Evolutionary conservation across 192 early-diverging fungal genomes (phyloP).

Genomic region (Backusella tarrabulga): DNA sequence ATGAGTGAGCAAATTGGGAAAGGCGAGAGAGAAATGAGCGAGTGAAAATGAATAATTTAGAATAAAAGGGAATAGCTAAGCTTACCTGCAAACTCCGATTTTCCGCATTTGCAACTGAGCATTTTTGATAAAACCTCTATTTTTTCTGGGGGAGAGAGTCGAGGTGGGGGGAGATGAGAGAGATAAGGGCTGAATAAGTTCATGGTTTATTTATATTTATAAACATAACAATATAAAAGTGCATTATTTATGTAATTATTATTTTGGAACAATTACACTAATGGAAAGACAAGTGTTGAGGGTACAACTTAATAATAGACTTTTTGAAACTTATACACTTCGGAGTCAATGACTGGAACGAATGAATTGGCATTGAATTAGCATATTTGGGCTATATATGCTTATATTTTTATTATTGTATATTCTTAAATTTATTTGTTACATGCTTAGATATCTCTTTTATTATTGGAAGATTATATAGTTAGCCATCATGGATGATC

Average conservation of each 20-base stretch:
- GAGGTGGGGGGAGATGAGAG: background rate
- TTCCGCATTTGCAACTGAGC: constrained; percentile 3
- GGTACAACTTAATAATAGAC: background rate
- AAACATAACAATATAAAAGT: background rate
- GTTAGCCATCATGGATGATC: background rate
- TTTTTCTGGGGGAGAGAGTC: background rate
- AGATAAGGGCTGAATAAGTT: background rate
- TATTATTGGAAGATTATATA: background rate
- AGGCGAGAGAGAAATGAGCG: background rate
- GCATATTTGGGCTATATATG: background rate
- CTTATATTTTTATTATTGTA: background rate
- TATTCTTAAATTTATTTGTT: background rate
- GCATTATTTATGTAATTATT: background rate
- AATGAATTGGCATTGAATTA: background rate
- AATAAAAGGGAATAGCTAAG: background rate
- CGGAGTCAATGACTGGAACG: constrained; percentile 5
- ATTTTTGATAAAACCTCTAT: background rate
- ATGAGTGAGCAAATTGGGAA: background rate
- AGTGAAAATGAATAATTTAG: background rate
- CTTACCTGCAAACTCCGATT: background rate
- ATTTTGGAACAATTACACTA: constrained; percentile 3
- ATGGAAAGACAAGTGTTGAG: background rate
- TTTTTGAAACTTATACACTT: background rate
- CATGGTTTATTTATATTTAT: background rate
- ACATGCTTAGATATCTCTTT: background rate